phyloP scores from a whole-genome alignment of 176 grass and related monocot species.

The Coix lacrymajobi region DNA sequence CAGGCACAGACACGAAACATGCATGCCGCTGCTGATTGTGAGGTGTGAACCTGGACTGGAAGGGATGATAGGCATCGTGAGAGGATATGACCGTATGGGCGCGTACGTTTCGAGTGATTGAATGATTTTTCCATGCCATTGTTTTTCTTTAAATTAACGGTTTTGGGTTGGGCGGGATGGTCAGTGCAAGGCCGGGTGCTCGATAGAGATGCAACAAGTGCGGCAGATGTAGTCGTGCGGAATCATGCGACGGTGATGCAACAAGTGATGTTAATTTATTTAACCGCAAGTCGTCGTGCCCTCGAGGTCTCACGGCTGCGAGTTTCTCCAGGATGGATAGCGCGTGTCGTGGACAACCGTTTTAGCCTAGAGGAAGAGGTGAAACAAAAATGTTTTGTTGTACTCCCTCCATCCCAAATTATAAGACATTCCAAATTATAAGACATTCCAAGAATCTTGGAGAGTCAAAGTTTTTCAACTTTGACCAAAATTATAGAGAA shows the following conservation, averaged over 20 bases:
- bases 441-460: no score
- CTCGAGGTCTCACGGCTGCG: conserved; percentile 1
- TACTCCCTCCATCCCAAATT: no score
- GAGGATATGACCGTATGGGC: neutral
- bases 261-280: neutral
- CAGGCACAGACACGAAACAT: neutral
- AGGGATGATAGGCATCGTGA: conserved; percentile 6
- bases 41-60: conserved; percentile 25
- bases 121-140: neutral
- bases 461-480: no score
- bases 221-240: neutral
- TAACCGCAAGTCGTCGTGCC: neutral
- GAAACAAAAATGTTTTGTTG: neutral
- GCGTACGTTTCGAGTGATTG: conserved; percentile 10
- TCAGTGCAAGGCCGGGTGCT: neutral
- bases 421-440: no score
- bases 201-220: neutral
- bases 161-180: neutral
- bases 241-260: neutral
- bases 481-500: no score
- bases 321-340: neutral
- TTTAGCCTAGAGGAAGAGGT: neutral
- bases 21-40: conserved; percentile 6
- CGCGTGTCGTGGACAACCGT: neutral
- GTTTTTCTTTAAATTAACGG: neutral